A percentile compares a stretch with the other conserved stretches of the same genome.
phyloP scores from a whole-genome alignment of 805 yeast species.

The Starmerella khaoyaiensis region DNA sequence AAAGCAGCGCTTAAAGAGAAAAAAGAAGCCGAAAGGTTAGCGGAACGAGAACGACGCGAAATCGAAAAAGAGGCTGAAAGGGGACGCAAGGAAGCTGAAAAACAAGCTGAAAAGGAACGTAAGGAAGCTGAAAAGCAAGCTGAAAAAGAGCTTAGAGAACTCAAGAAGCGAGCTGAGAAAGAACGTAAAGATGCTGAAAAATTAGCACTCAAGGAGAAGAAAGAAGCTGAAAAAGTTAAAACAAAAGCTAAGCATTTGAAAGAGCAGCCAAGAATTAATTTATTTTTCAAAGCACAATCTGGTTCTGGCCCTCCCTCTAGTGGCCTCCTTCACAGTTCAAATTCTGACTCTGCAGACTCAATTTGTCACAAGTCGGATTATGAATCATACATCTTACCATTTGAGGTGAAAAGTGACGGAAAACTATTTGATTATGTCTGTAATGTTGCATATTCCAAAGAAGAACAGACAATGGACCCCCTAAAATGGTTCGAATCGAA shows the following conservation, averaged over 20 bases:
- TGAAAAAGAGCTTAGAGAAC: constrained; percentile 22
- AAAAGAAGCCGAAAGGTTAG: constrained; percentile 5
- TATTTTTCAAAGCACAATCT: constrained; percentile 16
- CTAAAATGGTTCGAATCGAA: constrained; percentile 13
- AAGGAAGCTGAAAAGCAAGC: constrained; percentile 19
- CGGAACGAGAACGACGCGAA: constrained; percentile 21
- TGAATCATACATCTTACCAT: constrained; percentile 25
- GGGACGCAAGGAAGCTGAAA: constrained; percentile 17
- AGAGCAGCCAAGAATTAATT: constrained; percentile 20
- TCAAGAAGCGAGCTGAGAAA: constrained; percentile 18
- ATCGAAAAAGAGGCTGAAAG: constrained; percentile 19
- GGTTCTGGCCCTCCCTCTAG: neutral
- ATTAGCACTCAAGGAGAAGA: constrained; percentile 15
- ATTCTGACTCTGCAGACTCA: constrained; percentile 3
- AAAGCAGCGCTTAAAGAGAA: constrained; percentile 5
- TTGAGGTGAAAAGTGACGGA: constrained; percentile 24
- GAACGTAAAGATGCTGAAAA: constrained; percentile 16
- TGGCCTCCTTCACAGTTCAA: constrained; percentile 1
- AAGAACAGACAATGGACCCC: constrained; percentile 9
- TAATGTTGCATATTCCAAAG: constrained; percentile 2
- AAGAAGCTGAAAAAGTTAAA: constrained; percentile 18
- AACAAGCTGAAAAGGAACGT: constrained; percentile 11
- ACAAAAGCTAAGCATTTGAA: constrained; percentile 18
- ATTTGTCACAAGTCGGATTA: constrained; percentile 23
- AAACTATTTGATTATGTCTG: constrained; percentile 15